A percentile compares a stretch with the other conserved stretches of the same genome.
Evolutionary conservation across 2,329 filamentous ascomycete species (phyloP).

Genomic region (Pestalotiopsis sp.): DNA sequence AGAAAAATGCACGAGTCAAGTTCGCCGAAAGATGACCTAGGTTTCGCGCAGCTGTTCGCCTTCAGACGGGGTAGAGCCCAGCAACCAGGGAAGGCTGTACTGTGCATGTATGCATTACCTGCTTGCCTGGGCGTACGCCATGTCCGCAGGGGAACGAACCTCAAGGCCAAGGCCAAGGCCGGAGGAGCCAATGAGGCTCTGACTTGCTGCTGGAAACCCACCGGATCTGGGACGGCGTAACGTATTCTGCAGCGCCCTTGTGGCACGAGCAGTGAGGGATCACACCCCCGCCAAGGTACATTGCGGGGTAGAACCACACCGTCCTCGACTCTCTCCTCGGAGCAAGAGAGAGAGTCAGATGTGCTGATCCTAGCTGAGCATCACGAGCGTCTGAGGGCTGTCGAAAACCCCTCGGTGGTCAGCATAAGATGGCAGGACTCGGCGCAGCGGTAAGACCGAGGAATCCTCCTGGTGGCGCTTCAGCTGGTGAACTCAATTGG

Average conservation of each 20-base stretch:
- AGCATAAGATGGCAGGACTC: background rate
- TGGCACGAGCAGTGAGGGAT: background rate
- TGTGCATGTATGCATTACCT: background rate
- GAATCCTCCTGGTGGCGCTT: background rate
- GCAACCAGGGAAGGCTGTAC: background rate
- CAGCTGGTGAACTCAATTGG: background rate
- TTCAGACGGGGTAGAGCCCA: background rate
- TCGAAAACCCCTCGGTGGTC: background rate
- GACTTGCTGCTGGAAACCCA: background rate
- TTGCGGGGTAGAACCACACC: constrained; percentile 10
- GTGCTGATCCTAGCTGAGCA: background rate
- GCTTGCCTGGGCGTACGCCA: no score
- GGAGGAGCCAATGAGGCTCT: background rate
- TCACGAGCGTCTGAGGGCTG: background rate
- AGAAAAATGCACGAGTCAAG: background rate
- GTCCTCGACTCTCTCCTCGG: background rate
- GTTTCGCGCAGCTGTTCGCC: background rate
- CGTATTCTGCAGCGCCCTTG: background rate
- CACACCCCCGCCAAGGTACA: constrained; percentile 1
- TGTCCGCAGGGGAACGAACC: no score
- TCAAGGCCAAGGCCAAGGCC: no score
- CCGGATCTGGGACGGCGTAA: constrained; percentile 1
- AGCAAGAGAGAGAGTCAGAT: background rate
- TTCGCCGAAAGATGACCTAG: background rate
- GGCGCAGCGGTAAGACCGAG: background rate